Evolutionary conservation across 768 basidiomycete genomes (phyloP).

Genomic region (Pilatotrama ljubarskyi): DNA sequence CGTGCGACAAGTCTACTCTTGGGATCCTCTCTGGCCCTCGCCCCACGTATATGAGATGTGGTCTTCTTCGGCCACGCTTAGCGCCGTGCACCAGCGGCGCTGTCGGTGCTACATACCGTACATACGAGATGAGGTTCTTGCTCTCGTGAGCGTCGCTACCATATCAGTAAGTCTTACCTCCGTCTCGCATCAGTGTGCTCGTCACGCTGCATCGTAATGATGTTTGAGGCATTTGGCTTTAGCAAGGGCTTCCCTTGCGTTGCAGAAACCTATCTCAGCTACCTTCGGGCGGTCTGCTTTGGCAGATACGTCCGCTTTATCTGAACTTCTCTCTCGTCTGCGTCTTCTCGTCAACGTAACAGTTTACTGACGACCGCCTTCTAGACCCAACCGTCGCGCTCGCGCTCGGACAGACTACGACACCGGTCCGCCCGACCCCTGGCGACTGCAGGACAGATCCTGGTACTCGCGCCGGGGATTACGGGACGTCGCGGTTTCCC

Average conservation of each 20-base stretch:
- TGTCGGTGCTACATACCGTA: background rate
- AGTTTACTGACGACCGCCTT: background rate
- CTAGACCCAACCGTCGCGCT: background rate
- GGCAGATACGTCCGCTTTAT: conserved; percentile 44
- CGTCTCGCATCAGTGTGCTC: background rate
- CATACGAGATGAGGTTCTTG: background rate
- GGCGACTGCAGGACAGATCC: too few relatives aligned
- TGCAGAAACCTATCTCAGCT: conserved; percentile 91
- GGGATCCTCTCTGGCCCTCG: too few relatives aligned
- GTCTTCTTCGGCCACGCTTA: too few relatives aligned
- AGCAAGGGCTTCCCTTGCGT: conserved; percentile 55
- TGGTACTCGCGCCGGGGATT: too few relatives aligned
- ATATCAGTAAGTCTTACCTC: background rate
- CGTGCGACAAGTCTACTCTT: too few relatives aligned
- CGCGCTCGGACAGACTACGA: background rate
- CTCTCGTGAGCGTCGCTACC: too few relatives aligned
- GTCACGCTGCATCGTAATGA: conserved; percentile 42
- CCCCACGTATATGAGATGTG: too few relatives aligned
- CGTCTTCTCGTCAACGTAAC: too few relatives aligned
- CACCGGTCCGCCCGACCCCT: background rate
- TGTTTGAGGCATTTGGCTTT: conserved; percentile 97
- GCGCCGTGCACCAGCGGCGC: too few relatives aligned
- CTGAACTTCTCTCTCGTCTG: conserved; percentile 35
- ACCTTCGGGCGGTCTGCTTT: conserved; percentile 68
- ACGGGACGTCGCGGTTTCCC: too few relatives aligned